A percentile compares a stretch with the other conserved stretches of the same genome.
phyloP scores from a whole-genome alignment of 164 flowering plant genomes.

The Sextonia rubra region DNA sequence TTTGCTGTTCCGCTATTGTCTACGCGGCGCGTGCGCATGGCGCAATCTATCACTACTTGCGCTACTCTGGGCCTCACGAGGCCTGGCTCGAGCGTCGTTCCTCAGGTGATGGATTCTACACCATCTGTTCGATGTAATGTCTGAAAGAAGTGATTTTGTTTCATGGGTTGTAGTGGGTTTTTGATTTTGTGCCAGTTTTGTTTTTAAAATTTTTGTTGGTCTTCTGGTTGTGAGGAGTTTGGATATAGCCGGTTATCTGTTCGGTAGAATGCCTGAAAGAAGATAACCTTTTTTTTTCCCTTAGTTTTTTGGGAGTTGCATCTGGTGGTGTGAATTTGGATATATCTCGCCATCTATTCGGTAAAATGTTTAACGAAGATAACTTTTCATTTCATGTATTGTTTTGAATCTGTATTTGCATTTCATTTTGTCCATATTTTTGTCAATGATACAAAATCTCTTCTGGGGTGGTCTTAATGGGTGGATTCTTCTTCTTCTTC shows the following conservation, averaged over 20 bases:
- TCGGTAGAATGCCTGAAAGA: slow-evolving; percentile 8
- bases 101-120: slow-evolving; percentile 24
- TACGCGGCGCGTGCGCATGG: slow-evolving; percentile 21
- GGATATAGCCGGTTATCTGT: neutral
- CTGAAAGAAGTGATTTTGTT: neutral
- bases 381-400: neutral
- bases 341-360: no score
- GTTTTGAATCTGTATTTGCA: neutral
- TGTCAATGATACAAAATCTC: no score
- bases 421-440: no score
- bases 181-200: neutral
- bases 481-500: no score
- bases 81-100: slow-evolving; percentile 23
- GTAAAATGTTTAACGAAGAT: neutral
- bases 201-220: neutral
- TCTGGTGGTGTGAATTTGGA: no score
- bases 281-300: neutral
- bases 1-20: slow-evolving; percentile 5
- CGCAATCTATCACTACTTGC: slow-evolving; percentile 20
- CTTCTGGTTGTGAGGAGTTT: neutral
- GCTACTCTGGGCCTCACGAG: slow-evolving; percentile 51
- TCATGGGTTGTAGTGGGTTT: neutral
- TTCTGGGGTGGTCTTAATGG: no score
- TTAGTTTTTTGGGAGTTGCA: neutral
- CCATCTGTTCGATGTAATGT: neutral